A percentile compares a stretch with the other conserved stretches of the same genome.
phyloP scores from a whole-genome alignment of 495 filamentous ascomycete species.

The Hyaloscypha hepaticicola region DNA sequence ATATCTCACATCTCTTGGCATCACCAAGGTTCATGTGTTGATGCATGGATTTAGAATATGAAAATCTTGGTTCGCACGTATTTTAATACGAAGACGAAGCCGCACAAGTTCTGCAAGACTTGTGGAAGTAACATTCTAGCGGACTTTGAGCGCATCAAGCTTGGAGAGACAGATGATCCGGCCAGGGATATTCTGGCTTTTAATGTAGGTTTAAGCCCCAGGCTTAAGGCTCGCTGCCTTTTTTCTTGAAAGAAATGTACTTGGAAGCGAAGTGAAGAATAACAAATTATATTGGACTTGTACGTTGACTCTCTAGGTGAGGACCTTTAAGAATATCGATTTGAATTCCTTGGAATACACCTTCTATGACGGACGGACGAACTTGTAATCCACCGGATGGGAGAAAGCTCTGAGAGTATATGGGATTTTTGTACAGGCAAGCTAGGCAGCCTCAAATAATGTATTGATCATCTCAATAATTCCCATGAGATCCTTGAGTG shows the following conservation, averaged over 20 bases:
- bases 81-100: slow-evolving; percentile 12
- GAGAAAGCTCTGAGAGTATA: too few species aligned
- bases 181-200: slow-evolving; percentile 16
- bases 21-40: not conserved
- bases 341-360: slow-evolving; percentile 20
- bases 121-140: slow-evolving; percentile 23
- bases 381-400: too few species aligned
- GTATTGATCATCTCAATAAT: too few species aligned
- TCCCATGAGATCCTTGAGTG: too few species aligned
- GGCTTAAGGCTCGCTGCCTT: not conserved
- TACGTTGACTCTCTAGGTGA: slow-evolving; percentile 12
- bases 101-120: slow-evolving; percentile 24
- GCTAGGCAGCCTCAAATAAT: too few species aligned
- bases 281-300: too few species aligned
- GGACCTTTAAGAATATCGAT: slow-evolving; percentile 22
- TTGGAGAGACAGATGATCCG: slow-evolving; percentile 13
- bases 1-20: not conserved
- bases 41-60: slow-evolving; percentile 15
- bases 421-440: too few species aligned
- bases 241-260: too few species aligned
- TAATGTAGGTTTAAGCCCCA: slow-evolving; percentile 17
- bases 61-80: slow-evolving; percentile 12
- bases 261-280: too few species aligned
- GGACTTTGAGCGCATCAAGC: not conserved
- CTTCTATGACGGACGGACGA: slow-evolving; percentile 12